Base-by-base conservation (phyloP, 257 asterid species). In the Forsythia viridissima region DNA sequence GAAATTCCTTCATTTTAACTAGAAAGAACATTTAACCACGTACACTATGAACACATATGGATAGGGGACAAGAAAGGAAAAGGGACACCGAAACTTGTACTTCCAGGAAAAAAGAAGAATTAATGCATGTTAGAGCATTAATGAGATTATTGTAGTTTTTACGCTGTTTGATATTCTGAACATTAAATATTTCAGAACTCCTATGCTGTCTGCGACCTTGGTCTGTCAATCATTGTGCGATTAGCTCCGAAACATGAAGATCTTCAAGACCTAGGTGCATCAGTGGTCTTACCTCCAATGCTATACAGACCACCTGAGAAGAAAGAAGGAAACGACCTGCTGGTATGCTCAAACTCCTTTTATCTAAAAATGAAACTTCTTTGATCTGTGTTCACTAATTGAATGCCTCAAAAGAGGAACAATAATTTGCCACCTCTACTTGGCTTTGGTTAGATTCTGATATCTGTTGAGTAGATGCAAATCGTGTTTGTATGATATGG, bases 201-300 rank as follows among this genome's bases (percentile, higher is more conserved):
- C 73, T 87, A 96, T 79, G 97, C 90, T 55, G 83, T 92, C 57
- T 92, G 97, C 59, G 97, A 93, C 79, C 92, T 96, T 83, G 99
- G 96, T 68, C 82, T 91, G 83, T 80, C 92, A 52, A 86, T 93
- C 75, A 40, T 85, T 71, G 89, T 89, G 86, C 89, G 91, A 39
- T 82, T 93, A 71, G 86, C 84, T 74, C 86, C 87, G 72, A 88
- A 87, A 24, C 88, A 87, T 67, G 91, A 84, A 68, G 92, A 86
- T 81, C 79, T 81, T 77, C 88, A 80, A 81, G 94, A 89, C 77
- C 79, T 80, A 13, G 86, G 87, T 83, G 89, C 83, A 46, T 86
- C 90, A 7, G 88, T 91, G 70, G 74, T 84, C 75, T 86, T 93
- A 71, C 97, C 97, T 79, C 71, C 87, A 57, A 83, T 76, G 52